A percentile compares a stretch with the other conserved stretches of the same genome.
phyloP scores from a whole-genome alignment of 805 yeast genomes.

The Lipomyces orientalis region DNA sequence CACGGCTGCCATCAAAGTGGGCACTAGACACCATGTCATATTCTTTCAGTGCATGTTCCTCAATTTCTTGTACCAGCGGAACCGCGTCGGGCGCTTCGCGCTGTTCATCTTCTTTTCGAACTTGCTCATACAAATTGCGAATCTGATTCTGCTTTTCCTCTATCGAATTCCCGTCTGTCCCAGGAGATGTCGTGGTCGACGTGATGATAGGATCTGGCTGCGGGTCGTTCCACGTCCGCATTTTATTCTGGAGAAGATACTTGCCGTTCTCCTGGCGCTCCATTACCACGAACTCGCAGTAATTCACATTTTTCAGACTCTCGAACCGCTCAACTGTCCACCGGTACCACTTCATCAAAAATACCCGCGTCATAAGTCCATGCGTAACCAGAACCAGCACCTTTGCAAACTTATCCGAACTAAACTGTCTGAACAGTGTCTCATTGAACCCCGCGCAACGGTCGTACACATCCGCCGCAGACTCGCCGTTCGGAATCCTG shows the following conservation, averaged over 20 bases:
- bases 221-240: slow-evolving; percentile 73
- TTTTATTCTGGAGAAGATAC: slow-evolving; percentile 63
- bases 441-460: slow-evolving; percentile 90
- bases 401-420: slow-evolving; percentile 70
- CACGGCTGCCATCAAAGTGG: not conserved
- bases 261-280: slow-evolving; percentile 58
- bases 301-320: slow-evolving; percentile 78
- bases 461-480: slow-evolving; percentile 95
- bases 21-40: not conserved
- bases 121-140: slow-evolving; percentile 6
- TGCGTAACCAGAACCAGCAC: slow-evolving; percentile 87
- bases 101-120: not conserved
- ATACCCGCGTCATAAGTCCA: slow-evolving; percentile 93
- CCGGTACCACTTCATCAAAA: slow-evolving; percentile 90
- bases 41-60: not conserved
- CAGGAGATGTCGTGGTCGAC: slow-evolving; percentile 5
- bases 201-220: slow-evolving; percentile 15
- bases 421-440: slow-evolving; percentile 80
- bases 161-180: slow-evolving; percentile 3
- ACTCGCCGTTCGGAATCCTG: slow-evolving; percentile 90
- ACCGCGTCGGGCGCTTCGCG: not conserved
- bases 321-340: slow-evolving; percentile 94
- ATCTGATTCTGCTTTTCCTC: slow-evolving; percentile 13
- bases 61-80: not conserved
- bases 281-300: slow-evolving; percentile 83